Evolutionary conservation across 768 basidiomycete genomes (phyloP).

Genomic region (Boletus sp.): DNA sequence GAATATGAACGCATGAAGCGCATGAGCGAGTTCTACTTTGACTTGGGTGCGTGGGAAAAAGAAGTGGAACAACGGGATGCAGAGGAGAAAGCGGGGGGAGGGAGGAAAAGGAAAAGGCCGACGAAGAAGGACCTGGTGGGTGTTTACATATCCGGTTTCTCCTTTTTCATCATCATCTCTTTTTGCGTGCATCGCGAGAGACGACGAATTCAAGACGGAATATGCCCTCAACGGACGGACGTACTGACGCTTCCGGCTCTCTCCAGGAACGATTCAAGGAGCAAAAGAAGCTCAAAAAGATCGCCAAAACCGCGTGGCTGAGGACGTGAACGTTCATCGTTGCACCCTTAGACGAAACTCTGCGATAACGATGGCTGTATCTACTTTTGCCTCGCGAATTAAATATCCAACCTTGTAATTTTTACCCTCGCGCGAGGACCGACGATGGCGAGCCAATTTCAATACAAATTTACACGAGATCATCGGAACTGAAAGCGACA

Average conservation of each 20-base stretch:
- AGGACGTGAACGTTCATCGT: slow-evolving; percentile 42
- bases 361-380: slow-evolving; percentile 1
- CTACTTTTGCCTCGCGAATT: neutral
- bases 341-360: neutral
- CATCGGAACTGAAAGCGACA: no score
- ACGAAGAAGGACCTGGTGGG: slow-evolving; percentile 83
- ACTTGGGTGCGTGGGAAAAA: slow-evolving; percentile 75
- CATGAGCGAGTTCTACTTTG: slow-evolving; percentile 88
- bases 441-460: neutral
- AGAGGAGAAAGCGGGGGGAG: slow-evolving; percentile 49
- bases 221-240: slow-evolving; percentile 19
- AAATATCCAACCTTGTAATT: neutral
- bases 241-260: slow-evolving; percentile 21
- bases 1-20: slow-evolving; percentile 75
- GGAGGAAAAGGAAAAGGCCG: slow-evolving; percentile 73
- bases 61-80: slow-evolving; percentile 51
- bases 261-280: slow-evolving; percentile 78
- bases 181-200: slow-evolving; percentile 20
- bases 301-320: slow-evolving; percentile 86
- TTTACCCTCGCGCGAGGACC: neutral
- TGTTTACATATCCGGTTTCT: slow-evolving; percentile 12
- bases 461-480: neutral
- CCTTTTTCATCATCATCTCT: slow-evolving; percentile 15
- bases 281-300: slow-evolving; percentile 77
- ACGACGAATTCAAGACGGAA: slow-evolving; percentile 19